Conservation (phyloP, 768 basidiomycete genomes). For the Boletus sp. region DNA sequence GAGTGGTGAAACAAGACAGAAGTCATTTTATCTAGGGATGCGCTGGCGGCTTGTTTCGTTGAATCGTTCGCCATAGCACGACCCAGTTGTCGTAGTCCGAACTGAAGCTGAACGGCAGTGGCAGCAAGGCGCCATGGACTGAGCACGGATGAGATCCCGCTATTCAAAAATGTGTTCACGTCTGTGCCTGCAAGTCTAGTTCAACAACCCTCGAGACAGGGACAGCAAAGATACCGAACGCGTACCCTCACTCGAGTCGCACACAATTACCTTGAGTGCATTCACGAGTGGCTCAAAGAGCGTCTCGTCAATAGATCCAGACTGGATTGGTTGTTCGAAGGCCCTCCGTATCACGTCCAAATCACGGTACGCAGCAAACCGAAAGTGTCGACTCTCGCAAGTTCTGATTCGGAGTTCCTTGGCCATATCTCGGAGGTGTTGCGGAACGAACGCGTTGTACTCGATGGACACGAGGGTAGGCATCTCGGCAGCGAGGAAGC, state of each 20-base stretch:
- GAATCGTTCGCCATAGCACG: constrained; percentile 61
- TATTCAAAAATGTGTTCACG: constrained; percentile 49
- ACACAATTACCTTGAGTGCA: constrained; percentile 65
- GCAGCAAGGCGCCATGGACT: constrained; percentile 85
- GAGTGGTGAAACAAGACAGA: constrained; percentile 68
- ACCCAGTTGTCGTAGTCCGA: constrained; percentile 72
- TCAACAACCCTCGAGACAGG: background rate
- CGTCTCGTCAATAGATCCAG: constrained; percentile 46
- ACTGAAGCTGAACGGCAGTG: constrained; percentile 75
- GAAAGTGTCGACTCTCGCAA: constrained; percentile 66
- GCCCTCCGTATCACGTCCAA: constrained; percentile 66
- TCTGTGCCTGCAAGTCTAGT: constrained; percentile 33
- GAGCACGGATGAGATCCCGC: constrained; percentile 63
- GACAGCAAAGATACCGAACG: background rate
- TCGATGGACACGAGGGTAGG: constrained; percentile 73
- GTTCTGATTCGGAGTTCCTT: constrained; percentile 54
- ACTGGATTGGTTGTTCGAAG: constrained; percentile 62
- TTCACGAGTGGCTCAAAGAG: constrained; percentile 63
- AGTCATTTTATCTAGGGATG: constrained; percentile 64
- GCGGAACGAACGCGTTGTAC: constrained; percentile 52
- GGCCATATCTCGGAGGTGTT: constrained; percentile 47
- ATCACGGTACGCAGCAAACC: constrained; percentile 73
- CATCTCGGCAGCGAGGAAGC: constrained; percentile 57
- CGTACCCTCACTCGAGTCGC: constrained; percentile 60
- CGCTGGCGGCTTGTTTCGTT: constrained; percentile 49